Conservation (phyloP, 768 basidiomycete species). For the Solioccasus polychromus region DNA sequence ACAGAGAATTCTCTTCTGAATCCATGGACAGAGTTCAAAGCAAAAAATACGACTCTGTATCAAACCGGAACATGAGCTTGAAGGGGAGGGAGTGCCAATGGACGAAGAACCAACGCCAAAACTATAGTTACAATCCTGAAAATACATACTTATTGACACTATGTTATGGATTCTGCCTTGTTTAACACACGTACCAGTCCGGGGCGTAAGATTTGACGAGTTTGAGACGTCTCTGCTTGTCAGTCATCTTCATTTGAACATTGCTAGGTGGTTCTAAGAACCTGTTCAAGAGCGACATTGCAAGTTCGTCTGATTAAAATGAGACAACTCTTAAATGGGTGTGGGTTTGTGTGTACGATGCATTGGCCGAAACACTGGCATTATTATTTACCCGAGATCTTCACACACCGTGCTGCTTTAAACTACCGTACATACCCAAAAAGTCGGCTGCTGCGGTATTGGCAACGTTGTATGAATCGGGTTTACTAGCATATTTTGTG, state of each 20-base stretch:
- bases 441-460: too few relatives aligned
- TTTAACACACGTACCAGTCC: constrained; percentile 58
- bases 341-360: not conserved
- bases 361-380: not conserved
- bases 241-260: constrained; percentile 14
- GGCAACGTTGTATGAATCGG: too few relatives aligned
- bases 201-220: constrained; percentile 66
- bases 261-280: constrained; percentile 7
- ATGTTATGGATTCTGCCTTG: not conserved
- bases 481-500: too few relatives aligned
- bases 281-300: constrained; percentile 15
- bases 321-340: not conserved
- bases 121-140: constrained; percentile 64
- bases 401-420: constrained; percentile 1
- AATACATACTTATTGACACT: not conserved
- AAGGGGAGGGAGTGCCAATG: not conserved
- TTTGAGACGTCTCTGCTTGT: constrained; percentile 32
- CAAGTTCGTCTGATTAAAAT: not conserved
- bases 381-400: not conserved
- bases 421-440: too few relatives aligned
- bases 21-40: constrained; percentile 62
- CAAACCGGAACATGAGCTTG: not conserved
- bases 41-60: constrained; percentile 57
- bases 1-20: constrained; percentile 79
- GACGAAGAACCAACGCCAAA: constrained; percentile 49